phyloP scores from a whole-genome alignment of 2,329 filamentous ascomycete genomes.

The Fusarium praegraminearum region DNA sequence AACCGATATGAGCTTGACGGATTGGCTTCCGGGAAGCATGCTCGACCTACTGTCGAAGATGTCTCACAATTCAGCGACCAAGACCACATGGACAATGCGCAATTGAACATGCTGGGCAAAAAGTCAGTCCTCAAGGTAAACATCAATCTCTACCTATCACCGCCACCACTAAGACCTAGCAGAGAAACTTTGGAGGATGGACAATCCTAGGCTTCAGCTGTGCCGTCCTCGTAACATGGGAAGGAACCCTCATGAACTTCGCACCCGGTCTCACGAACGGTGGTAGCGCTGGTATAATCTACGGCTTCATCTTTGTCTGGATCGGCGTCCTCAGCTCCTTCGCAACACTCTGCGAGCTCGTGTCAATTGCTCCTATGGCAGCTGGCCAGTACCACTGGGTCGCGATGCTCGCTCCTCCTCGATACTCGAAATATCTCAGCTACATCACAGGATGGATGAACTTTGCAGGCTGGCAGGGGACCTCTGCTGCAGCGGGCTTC shows the following conservation, averaged over 20 bases:
- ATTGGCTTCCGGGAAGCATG: conserved; percentile 17
- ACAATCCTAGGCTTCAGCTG: conserved; percentile 47
- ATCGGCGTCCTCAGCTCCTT: conserved; percentile 53
- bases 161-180: not conserved
- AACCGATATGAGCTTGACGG: conserved; percentile 23
- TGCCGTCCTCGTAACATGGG: conserved; percentile 47
- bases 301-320: conserved; percentile 66
- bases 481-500: conserved; percentile 40
- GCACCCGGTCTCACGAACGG: conserved; percentile 44
- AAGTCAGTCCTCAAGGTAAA: conserved; percentile 25
- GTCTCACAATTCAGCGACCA: conserved; percentile 21
- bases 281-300: conserved; percentile 57
- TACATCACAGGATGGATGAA: conserved; percentile 47
- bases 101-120: conserved; percentile 31
- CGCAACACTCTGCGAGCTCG: conserved; percentile 42
- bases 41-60: conserved; percentile 13
- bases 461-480: conserved; percentile 46
- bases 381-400: conserved; percentile 46
- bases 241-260: conserved; percentile 47
- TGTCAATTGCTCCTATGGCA: conserved; percentile 42
- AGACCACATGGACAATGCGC: conserved; percentile 40
- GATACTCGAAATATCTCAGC: conserved; percentile 49
- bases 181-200: conserved; percentile 45
- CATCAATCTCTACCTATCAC: too few relatives aligned
- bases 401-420: conserved; percentile 41